A percentile compares a stretch with the other conserved stretches of the same genome.
Conservation (phyloP, 2,329 filamentous ascomycete genomes). For the Neofusicoccum kwambonambiense region DNA sequence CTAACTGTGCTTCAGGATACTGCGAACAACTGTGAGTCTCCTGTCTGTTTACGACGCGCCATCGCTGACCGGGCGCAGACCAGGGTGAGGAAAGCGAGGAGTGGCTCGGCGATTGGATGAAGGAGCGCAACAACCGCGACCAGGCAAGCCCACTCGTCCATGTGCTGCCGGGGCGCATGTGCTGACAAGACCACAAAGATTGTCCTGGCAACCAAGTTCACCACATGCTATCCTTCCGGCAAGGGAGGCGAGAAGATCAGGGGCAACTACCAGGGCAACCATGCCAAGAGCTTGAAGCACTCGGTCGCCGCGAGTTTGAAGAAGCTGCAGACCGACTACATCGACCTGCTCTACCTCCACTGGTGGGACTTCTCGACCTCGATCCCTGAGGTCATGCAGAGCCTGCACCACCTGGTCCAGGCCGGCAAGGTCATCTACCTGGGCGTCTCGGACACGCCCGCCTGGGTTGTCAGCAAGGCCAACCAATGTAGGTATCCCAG, state of each 20-base stretch:
- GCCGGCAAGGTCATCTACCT: conserved; percentile 46
- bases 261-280: conserved; percentile 46
- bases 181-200: conserved; percentile 24
- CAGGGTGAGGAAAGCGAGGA: conserved; percentile 42
- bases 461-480: conserved; percentile 36
- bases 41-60: too few species aligned
- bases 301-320: conserved; percentile 40
- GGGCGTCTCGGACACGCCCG: conserved; percentile 45
- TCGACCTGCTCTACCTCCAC: conserved; percentile 53
- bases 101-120: conserved; percentile 48
- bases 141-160: conserved; percentile 16
- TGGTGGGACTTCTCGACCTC: conserved; percentile 45
- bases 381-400: conserved; percentile 46
- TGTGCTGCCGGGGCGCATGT: neutral
- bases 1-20: neutral
- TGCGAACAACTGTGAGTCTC: conserved; percentile 21
- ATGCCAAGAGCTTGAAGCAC: conserved; percentile 37
- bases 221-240: conserved; percentile 30
- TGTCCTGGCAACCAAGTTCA: conserved; percentile 44
- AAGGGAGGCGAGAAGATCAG: neutral
- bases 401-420: conserved; percentile 42
- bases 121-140: conserved; percentile 36
- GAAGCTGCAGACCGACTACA: conserved; percentile 66
- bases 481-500: conserved; percentile 23
- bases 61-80: neutral